Evolutionary conservation across 2,329 filamentous ascomycete species (phyloP).

Genomic region (Berkeleyomyces rouxiae): DNA sequence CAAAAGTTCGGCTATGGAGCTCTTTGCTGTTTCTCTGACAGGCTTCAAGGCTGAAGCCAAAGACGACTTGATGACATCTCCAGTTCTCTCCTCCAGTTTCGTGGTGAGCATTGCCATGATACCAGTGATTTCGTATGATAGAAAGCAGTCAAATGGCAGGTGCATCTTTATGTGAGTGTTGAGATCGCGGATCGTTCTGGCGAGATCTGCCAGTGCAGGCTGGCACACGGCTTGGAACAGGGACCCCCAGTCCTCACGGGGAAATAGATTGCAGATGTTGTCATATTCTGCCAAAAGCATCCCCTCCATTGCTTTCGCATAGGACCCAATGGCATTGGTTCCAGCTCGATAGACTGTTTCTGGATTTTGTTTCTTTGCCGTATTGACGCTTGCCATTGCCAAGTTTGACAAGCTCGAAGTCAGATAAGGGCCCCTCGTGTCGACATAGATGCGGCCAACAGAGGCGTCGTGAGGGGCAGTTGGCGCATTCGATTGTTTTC

Average conservation of each 20-base stretch:
- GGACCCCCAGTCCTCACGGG: slow-evolving; percentile 65
- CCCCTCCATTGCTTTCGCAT: slow-evolving; percentile 72
- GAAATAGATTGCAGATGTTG: slow-evolving; percentile 75
- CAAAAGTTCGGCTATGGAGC: slow-evolving; percentile 64
- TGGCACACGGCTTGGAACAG: slow-evolving; percentile 69
- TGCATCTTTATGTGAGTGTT: slow-evolving; percentile 81
- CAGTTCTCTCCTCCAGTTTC: slow-evolving; percentile 64
- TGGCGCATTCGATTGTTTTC: slow-evolving; percentile 25
- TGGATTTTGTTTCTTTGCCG: slow-evolving; percentile 62
- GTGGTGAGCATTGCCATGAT: slow-evolving; percentile 68
- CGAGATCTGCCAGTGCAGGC: slow-evolving; percentile 61
- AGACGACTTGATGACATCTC: slow-evolving; percentile 59
- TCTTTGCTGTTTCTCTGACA: slow-evolving; percentile 79
- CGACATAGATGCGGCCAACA: slow-evolving; percentile 68
- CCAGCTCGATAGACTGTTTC: slow-evolving; percentile 76
- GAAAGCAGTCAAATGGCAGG: slow-evolving; percentile 76
- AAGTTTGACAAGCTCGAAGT: slow-evolving; percentile 67
- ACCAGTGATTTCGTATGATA: slow-evolving; percentile 90
- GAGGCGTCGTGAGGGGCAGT: slow-evolving; percentile 42
- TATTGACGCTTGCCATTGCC: slow-evolving; percentile 70
- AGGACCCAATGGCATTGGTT: slow-evolving; percentile 80
- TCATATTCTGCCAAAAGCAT: slow-evolving; percentile 81
- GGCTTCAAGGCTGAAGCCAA: slow-evolving; percentile 78
- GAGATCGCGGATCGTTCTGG: slow-evolving; percentile 70
- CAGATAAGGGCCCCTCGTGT: slow-evolving; percentile 77